These are phyloP conservation scores for Ganoderma lucidum DNA, from an alignment of 1,284 basidiomycete genomes.

Conservation along the genomic window DNA sequence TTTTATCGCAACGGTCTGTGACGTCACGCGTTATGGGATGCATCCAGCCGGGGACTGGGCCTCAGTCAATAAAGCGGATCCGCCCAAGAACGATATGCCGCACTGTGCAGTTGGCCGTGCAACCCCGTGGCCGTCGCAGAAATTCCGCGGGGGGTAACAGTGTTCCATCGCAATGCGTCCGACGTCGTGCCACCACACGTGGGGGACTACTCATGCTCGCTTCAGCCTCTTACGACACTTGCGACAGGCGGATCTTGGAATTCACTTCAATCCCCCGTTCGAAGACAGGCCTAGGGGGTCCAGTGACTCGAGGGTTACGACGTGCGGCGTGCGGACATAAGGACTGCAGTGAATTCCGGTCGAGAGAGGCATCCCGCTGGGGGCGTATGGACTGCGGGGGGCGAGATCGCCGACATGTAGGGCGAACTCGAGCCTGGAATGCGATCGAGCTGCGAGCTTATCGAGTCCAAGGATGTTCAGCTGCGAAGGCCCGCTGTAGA, in stretches of 20 bases:
- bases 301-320: background rate
- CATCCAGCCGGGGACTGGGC: constrained; percentile 1
- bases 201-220: constrained; percentile 2
- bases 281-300: background rate
- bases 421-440: background rate
- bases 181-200: constrained; percentile 6
- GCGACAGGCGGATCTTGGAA: constrained; percentile 3
- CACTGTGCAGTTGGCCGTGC: constrained; percentile 2
- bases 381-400: background rate
- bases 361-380: background rate
- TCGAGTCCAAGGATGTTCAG: background rate
- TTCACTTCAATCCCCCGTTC: constrained; percentile 4
- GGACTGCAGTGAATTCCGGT: background rate
- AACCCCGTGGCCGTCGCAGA: constrained; percentile 10
- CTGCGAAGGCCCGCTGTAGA: background rate
- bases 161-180: background rate
- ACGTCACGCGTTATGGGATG: constrained; percentile 11
- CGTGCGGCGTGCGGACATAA: constrained; percentile 4
- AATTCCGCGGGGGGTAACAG: constrained; percentile 12
- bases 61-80: background rate
- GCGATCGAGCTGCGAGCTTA: background rate
- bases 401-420: background rate
- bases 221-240: constrained; percentile 2
- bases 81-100: constrained; percentile 1
- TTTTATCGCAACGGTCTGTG: constrained; percentile 18